Percentiles rank a stretch among this genome's conserved stretches.
Conservation (phyloP, 306 rosid genomes). For the Lathyrus oleraceus region DNA sequence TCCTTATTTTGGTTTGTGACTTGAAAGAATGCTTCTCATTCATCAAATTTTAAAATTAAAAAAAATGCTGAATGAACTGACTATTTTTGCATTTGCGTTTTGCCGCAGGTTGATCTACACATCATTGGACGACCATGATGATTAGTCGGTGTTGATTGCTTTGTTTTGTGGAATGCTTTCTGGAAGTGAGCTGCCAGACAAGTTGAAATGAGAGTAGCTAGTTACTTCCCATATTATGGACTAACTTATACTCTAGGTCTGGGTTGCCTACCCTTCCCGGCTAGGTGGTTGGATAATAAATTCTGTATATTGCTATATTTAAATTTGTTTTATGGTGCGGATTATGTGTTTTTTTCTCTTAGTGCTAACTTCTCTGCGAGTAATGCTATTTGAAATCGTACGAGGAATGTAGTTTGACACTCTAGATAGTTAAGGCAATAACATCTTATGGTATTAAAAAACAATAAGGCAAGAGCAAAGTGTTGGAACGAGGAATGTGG, state of each 20-base stretch:
- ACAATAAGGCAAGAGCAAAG: too few relatives aligned
- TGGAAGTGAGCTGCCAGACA: constrained; percentile 25
- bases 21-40: background rate
- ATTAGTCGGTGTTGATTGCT: constrained; percentile 37
- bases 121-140: constrained; percentile 71
- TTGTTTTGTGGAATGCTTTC: constrained; percentile 36
- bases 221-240: constrained; percentile 30
- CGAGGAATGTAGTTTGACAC: constrained; percentile 2
- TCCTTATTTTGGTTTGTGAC: constrained; percentile 79
- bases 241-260: constrained; percentile 23
- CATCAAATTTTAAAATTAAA: background rate
- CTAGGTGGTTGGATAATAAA: constrained; percentile 28
- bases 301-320: constrained; percentile 19
- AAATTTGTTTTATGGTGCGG: constrained; percentile 8
- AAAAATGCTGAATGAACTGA: constrained; percentile 17
- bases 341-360: constrained; percentile 5
- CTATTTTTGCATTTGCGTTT: constrained; percentile 25
- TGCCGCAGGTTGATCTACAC: constrained; percentile 81
- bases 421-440: background rate
- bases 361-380: background rate
- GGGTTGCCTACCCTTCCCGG: constrained; percentile 13
- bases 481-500: too few relatives aligned
- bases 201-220: constrained; percentile 6
- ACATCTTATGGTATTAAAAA: too few relatives aligned
- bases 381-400: background rate